Base-by-base conservation (phyloP, 306 rosid species). In the Carpinus viminea region DNA sequence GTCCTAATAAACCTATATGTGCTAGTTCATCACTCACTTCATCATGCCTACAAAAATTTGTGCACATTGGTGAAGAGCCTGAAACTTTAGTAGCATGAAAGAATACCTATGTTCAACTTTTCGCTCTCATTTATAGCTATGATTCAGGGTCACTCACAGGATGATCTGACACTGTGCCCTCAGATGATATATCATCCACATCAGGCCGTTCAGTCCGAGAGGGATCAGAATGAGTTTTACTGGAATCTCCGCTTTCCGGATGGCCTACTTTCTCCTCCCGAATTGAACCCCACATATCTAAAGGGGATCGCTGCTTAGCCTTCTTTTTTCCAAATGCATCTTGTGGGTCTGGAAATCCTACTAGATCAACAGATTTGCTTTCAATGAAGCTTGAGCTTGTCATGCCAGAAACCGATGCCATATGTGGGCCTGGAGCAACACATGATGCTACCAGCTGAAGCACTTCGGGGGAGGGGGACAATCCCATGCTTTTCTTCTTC, bases 151-250 rank as follows among this genome's bases (percentile, higher is more conserved):
- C 95, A 82, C 90, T 86, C 76, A 70, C 75, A 78, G 78, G 90
- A 85, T 90, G 91, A 83, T 95, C 98, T 1, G 99, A 95, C 75
- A 95, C 93, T 0, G 99, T 95, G 74, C 94, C 99, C 86, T 95
- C 99, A 15, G 99, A 93, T 11, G 99, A 95, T 65, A 82, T 74
- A 79, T 91, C 96, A 81, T 48, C 93, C 56, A 55, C 85, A 74
- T 85, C 87, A 2, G 88, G 92, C 79, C 46, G 90, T 72, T 88
- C 87, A 59, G 78, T 76, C 79, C 88, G 79, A 43, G 91, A 78
- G 78, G 93, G 91, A 88, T 95, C 98, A 16, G 94, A 93, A 20
- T 76, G 92, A 71, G 98, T 94, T 89, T 92, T 92, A 88, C 97
- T 94, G 75, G 97, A 95, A 80, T 92, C 95, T 65, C 90, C 89